Evolutionary conservation across 2,329 filamentous ascomycete genomes (phyloP).

Genomic region (Aaosphaeria arxii): DNA sequence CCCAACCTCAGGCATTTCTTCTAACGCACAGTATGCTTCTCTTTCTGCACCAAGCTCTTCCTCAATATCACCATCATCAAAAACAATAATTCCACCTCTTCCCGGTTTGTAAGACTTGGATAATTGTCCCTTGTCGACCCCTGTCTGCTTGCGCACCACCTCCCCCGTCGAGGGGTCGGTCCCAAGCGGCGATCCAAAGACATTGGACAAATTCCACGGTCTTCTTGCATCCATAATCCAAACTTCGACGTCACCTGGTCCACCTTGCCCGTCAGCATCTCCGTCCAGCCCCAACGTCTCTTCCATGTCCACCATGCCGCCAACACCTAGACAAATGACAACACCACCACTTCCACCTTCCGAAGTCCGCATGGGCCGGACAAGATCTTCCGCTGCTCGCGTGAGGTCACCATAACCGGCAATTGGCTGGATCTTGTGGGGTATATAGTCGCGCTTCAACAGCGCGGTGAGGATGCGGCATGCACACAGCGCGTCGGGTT

Average conservation of each 20-base stretch:
- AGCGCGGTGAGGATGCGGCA: constrained; percentile 89
- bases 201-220: constrained; percentile 92
- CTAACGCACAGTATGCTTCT: constrained; percentile 79
- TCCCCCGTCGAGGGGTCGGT: constrained; percentile 48
- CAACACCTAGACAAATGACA: constrained; percentile 88
- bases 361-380: constrained; percentile 81
- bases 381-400: constrained; percentile 72
- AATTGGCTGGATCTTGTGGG: constrained; percentile 94
- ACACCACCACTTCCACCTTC: constrained; percentile 83
- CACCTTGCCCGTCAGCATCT: constrained; percentile 59
- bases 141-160: constrained; percentile 53
- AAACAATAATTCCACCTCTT: constrained; percentile 85
- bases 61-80: constrained; percentile 93
- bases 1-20: constrained; percentile 87
- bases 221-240: constrained; percentile 91
- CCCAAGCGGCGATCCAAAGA: constrained; percentile 67
- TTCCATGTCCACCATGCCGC: constrained; percentile 84
- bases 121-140: constrained; percentile 72
- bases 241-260: constrained; percentile 82
- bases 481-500: constrained; percentile 92
- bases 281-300: constrained; percentile 72
- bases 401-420: constrained; percentile 88
- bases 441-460: constrained; percentile 96
- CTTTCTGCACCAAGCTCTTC: constrained; percentile 72
- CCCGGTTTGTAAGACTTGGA: constrained; percentile 70